Conservation (phyloP, 1,284 basidiomycete genomes). For the Schizophyllum commune region DNA sequence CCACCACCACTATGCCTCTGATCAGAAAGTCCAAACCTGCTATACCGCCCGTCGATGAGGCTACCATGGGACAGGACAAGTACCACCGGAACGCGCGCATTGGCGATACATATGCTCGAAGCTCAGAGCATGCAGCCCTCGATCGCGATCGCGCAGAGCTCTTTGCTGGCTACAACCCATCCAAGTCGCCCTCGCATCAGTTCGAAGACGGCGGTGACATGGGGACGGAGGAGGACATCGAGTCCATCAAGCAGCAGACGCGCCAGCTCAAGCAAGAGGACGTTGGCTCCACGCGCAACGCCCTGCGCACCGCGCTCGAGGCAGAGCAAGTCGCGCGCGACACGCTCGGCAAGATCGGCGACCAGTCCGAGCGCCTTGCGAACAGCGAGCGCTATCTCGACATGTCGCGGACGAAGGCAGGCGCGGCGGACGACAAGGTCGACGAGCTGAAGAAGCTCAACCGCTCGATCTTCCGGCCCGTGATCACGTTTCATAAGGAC, state of each 20-base stretch:
- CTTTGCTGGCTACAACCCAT: constrained; percentile 62
- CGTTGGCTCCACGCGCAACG: constrained; percentile 86
- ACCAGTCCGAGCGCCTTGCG: constrained; percentile 89
- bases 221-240: constrained; percentile 79
- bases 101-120: constrained; percentile 55
- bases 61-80: constrained; percentile 28
- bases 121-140: constrained; percentile 32
- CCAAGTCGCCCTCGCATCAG: constrained; percentile 46
- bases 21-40: constrained; percentile 18
- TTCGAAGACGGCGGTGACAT: constrained; percentile 54
- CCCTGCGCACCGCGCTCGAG: constrained; percentile 85
- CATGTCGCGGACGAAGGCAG: constrained; percentile 82
- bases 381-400: constrained; percentile 95
- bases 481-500: constrained; percentile 85
- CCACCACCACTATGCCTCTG: constrained; percentile 24
- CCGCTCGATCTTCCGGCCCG: constrained; percentile 90
- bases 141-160: constrained; percentile 68
- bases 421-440: constrained; percentile 87
- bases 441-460: constrained; percentile 92
- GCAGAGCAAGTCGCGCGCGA: constrained; percentile 92
- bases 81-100: constrained; percentile 43
- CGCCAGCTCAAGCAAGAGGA: constrained; percentile 89
- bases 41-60: constrained; percentile 12
- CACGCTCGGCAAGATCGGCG: constrained; percentile 79
- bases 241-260: constrained; percentile 93